Conservation (phyloP, 768 basidiomycete species). For the Filobasidium wieringae region DNA sequence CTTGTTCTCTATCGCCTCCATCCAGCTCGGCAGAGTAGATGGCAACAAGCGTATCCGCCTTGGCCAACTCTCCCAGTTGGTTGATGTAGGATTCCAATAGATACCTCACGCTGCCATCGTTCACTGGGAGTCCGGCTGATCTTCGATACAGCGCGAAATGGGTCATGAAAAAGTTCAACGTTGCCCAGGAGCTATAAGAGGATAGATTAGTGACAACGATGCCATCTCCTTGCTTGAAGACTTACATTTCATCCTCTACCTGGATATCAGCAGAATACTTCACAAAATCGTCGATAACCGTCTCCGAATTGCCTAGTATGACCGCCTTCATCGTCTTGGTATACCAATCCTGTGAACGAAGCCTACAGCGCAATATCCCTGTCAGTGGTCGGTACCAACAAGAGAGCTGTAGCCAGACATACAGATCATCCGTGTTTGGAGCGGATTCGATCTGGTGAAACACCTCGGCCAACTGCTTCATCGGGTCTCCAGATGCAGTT, state of each 20-base stretch:
- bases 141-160: conserved; percentile 82
- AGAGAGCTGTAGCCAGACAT: too few species aligned
- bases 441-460: conserved; percentile 33
- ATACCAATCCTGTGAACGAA: conserved; percentile 35
- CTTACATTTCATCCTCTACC: conserved; percentile 37
- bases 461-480: conserved; percentile 42
- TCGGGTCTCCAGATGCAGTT: conserved; percentile 48
- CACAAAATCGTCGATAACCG: conserved; percentile 52
- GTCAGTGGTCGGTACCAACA: background rate
- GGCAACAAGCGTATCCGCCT: conserved; percentile 63
- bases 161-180: conserved; percentile 62
- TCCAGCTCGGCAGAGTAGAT: conserved; percentile 86
- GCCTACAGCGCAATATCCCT: background rate
- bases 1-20: conserved; percentile 72
- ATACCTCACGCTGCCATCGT: conserved; percentile 60
- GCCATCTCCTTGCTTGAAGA: background rate
- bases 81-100: conserved; percentile 81
- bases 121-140: conserved; percentile 62
- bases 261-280: conserved; percentile 25
- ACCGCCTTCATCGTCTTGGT: conserved; percentile 38
- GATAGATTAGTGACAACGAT: background rate
- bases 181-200: conserved; percentile 27
- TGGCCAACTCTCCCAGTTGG: conserved; percentile 75
- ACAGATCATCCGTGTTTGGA: conserved; percentile 31
- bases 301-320: conserved; percentile 44